Evolutionary conservation across 208 protist genomes (phyloP), one percentile per base, ranked within the genome.

Genomic region (Vickermania ingenoplastis): DNA sequence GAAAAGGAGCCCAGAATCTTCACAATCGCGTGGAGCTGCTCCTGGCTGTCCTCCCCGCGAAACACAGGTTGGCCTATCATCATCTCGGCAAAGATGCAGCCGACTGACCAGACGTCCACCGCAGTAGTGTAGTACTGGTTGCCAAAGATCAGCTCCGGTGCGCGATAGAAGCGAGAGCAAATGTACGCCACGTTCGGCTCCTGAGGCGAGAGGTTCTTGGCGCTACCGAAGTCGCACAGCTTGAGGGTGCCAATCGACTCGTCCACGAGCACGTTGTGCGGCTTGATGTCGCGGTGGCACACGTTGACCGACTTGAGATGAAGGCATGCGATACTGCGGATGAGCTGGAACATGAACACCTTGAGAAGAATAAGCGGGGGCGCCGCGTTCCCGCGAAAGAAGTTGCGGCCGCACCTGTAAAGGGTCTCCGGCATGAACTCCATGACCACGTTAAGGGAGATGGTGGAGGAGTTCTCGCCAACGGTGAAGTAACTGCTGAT

Each of bases 81-180:
- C 69, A 99, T 98, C 85, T 99, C 98, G 1, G 97, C 98, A 74
- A 99, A 99, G 86, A 99, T 99, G 71, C 97, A 99, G 21, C 98
- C 98, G 11, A 99, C 77, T 41, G 84, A 96, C 98, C 98, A 99
- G 59, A 99, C 96, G 74, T 99, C 98, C 1, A 99, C 83, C 1
- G 95, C 91, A 49, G 99, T 99, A 59, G 99, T 98, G 81, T 99
- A 99, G 71, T 98, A 86, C 67, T 97, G 84, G 60, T 99, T 91
- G 66, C 99, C 97, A 28, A 99, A 97, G n/a, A 99, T 89, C 41
- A 99, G 83, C 81, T 99, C 98, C 3, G 97, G 97, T 0, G 94
- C 97, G 65, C 99, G 99, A 71, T 99, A 99, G 81, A 99, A 99
- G 41, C 98, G 82, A 1, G 97, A 99, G 58, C 98, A 99, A 45